Evolutionary conservation across 306 rosid genomes (phyloP).

Genomic region (Abrus precatorius): DNA sequence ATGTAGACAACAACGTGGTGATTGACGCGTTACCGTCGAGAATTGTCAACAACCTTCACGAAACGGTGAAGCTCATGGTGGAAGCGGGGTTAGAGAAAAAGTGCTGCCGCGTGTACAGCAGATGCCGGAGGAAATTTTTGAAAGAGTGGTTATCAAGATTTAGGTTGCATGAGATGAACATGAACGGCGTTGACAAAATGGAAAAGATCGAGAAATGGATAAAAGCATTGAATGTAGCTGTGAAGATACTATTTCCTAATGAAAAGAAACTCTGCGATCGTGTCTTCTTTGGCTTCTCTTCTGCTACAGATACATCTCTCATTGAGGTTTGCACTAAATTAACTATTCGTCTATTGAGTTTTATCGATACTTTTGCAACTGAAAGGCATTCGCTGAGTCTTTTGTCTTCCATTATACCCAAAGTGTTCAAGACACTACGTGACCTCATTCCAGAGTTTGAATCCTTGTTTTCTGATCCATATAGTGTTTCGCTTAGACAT

Average conservation of each 20-base stretch:
- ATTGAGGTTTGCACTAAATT: conserved; percentile 69
- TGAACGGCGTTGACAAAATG: conserved; percentile 61
- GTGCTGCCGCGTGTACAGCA: conserved; percentile 67
- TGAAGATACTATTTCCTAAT: conserved; percentile 72
- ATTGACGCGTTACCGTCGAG: conserved; percentile 71
- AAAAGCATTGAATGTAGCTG: conserved; percentile 61
- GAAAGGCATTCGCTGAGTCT: conserved; percentile 67
- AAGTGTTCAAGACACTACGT: conserved; percentile 63
- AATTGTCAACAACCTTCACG: conserved; percentile 65
- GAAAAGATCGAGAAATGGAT: conserved; percentile 47
- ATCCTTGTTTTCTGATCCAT: conserved; percentile 56
- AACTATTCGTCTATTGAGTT: conserved; percentile 64
- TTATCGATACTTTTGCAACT: conserved; percentile 60
- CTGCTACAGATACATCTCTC: conserved; percentile 67
- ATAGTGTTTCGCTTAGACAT: conserved; percentile 37
- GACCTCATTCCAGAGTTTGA: conserved; percentile 55
- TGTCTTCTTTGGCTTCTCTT: conserved; percentile 63
- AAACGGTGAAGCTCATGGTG: conserved; percentile 67
- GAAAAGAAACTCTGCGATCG: conserved; percentile 72
- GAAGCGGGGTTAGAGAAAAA: conserved; percentile 70
- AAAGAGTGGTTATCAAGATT: conserved; percentile 67
- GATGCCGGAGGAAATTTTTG: conserved; percentile 70
- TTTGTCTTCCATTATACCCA: conserved; percentile 48
- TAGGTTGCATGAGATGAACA: conserved; percentile 68
- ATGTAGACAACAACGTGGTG: conserved; percentile 55